Evolutionary conservation across 2,329 filamentous ascomycete genomes (phyloP).

Genomic region (Sclerotinia glacialis): DNA sequence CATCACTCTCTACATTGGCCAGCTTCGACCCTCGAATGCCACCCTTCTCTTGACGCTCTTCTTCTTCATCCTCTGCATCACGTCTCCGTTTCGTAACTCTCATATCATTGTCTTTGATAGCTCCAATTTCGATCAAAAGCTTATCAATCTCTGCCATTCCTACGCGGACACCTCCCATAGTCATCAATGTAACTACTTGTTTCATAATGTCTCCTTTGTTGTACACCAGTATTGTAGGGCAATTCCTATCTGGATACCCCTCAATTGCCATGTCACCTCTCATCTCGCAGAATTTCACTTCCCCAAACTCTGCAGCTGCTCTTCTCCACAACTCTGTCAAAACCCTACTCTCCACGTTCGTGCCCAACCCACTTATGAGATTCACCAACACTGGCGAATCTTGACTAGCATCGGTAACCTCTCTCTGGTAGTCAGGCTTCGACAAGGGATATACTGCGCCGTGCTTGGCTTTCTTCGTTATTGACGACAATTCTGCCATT

Average conservation of each 20-base stretch:
- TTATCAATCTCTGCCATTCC: slow-evolving; percentile 74
- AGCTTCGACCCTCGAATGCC: slow-evolving; percentile 35
- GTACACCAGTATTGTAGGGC: slow-evolving; percentile 90
- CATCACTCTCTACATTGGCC: slow-evolving; percentile 40
- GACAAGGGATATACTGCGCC: slow-evolving; percentile 91
- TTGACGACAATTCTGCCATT: slow-evolving; percentile 72
- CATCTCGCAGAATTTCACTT: slow-evolving; percentile 98
- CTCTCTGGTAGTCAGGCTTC: slow-evolving; percentile 87
- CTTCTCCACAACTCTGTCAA: slow-evolving; percentile 83
- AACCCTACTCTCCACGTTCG: slow-evolving; percentile 80
- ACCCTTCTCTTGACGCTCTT: slow-evolving; percentile 35
- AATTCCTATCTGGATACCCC: slow-evolving; percentile 92
- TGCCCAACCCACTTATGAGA: slow-evolving; percentile 72
- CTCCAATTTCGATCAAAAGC: slow-evolving; percentile 77
- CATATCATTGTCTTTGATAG: slow-evolving; percentile 73
- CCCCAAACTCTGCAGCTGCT: slow-evolving; percentile 79
- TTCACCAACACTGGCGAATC: slow-evolving; percentile 71
- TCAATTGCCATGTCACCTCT: slow-evolving; percentile 90
- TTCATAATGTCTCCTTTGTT: slow-evolving; percentile 87
- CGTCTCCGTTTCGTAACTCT: slow-evolving; percentile 52
- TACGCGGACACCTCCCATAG: slow-evolving; percentile 70
- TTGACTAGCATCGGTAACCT: slow-evolving; percentile 87
- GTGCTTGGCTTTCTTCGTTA: slow-evolving; percentile 75
- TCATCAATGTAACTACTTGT: slow-evolving; percentile 85
- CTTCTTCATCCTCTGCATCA: slow-evolving; percentile 37